These are phyloP conservation scores for Boletus pseudo-olivaceus DNA, from an alignment of 768 basidiomycete genomes.

Conservation along the genomic window DNA sequence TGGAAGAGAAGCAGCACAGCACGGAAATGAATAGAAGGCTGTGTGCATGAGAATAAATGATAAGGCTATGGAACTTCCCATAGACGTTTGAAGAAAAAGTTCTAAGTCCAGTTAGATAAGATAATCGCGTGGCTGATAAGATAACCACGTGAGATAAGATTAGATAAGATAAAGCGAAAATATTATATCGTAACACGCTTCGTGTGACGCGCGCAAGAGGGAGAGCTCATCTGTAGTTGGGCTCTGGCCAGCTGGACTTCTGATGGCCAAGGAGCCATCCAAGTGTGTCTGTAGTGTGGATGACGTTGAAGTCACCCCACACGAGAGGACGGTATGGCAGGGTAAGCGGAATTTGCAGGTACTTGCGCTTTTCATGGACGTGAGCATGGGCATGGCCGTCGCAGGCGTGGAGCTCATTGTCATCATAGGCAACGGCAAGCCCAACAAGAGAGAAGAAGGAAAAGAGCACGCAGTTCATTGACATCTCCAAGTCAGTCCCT, in stretches of 20 bases:
- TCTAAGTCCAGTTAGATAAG: too few relatives aligned
- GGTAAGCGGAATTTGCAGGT: conserved; percentile 41
- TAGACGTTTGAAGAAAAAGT: too few relatives aligned
- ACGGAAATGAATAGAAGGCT: too few relatives aligned
- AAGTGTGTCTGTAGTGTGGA: conserved; percentile 84
- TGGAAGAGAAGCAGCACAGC: too few relatives aligned
- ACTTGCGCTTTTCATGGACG: conserved; percentile 33
- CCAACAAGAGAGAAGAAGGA: conserved; percentile 14
- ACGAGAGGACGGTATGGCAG: conserved; percentile 66
- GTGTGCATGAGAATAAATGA: too few relatives aligned
- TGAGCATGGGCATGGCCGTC: conserved; percentile 32
- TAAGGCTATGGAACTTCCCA: too few relatives aligned
- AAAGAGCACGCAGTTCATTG: conserved; percentile 1
- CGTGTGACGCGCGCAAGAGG: background rate
- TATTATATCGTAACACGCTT: too few relatives aligned
- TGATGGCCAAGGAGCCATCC: conserved; percentile 85
- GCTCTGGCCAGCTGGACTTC: conserved; percentile 69
- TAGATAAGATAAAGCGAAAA: too few relatives aligned
- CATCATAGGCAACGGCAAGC: conserved; percentile 20
- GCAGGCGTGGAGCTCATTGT: conserved; percentile 16
- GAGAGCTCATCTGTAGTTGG: conserved; percentile 57
- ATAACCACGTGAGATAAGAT: too few relatives aligned
- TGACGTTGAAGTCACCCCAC: conserved; percentile 89
- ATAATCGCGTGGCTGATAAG: too few relatives aligned
- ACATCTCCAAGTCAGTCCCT: background rate